Evolutionary conservation across 495 filamentous ascomycete genomes (phyloP), one percentile per base, ranked within the genome.

Genomic region (Neurospora pannonica): DNA sequence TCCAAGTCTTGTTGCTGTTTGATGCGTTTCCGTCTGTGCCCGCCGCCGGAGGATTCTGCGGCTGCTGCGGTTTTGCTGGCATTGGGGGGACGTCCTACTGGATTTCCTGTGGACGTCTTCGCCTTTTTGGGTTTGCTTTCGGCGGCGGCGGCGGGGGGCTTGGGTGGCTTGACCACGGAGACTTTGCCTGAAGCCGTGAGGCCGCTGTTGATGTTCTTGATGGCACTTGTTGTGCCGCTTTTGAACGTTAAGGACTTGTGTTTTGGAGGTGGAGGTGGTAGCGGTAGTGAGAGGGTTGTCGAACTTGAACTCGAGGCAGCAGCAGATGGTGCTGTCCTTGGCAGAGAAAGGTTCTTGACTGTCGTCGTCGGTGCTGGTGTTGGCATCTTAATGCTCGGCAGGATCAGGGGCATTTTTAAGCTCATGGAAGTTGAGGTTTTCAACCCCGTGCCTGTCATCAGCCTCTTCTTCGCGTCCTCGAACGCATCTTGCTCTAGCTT

Each of bases 341-440:
- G 54, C 54, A 67, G 28, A 34, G 31, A 31, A 67, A 19, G 38
- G 21, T 71, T 17, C n/a, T 39, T 42, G 24, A 36, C 54, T 67
- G 28, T 67, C 31, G 62, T 19, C 7, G 34, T 38, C 28, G 74
- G 60, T 7, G 72, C 21, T 19, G 46, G 36, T 13, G 70, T 40
- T 31, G 71, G 38, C 54, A 67, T 67, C 54, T 67, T 67, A 7
- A 36, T 67, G 54, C 28, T 67, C 1, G 72, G 39, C 4, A 75
- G 24, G 10, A 71, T 62, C 19, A 71, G 79, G 11, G 78, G 79
- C 39, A 78, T 82, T 38, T 82, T 80, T 76, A 85, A 79, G 5
- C 82, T 81, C 85, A 88, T 84, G n/a, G 83, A 83, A 28, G 84
- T 73, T 19, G 85, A 84, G 0, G 85, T 87, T 71, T 84, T 86